Evolutionary conservation across 2,329 filamentous ascomycete genomes (phyloP), one percentile per base, ranked within the genome.

Genomic region (Zopfia rhizophila): DNA sequence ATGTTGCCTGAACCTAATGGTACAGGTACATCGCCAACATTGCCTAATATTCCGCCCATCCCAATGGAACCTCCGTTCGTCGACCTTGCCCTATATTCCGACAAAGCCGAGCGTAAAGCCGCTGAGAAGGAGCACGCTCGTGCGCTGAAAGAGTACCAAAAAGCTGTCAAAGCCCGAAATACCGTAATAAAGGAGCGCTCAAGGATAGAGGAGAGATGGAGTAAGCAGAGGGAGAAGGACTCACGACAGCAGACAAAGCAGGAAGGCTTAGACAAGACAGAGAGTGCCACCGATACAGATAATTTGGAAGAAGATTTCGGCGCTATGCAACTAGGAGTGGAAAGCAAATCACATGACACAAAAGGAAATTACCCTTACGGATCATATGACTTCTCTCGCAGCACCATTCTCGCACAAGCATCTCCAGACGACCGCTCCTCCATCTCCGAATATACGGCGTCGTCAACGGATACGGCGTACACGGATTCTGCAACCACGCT

Each of bases 121-220:
- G 87, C 85, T 1, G 85, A 90, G 58, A 88, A 86, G 45, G 86
- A 90, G 58, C 78, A 84, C 43, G 82, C 83, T 38, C 79, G 81
- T 10, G 76, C 78, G 1, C 75, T 84, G 22, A 89, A 89, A 62
- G 77, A 78, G 7, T 88, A 90, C 63, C 81, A 87, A 19, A 79
- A 83, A 60, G 82, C 84, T 8, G 69, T 89, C 49, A 90, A 89
- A 68, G 80, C 85, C 48, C 84, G 84, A 24, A 81, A 85, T 27
- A 87, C 82, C 56, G 80, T 82, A 7, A 75, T 90, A 63, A 81
- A 80, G 35, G 84, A 88, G 45, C 80, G 84, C 5, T 75, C 82
- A 24, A 88, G 87, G 63, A 70, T 85, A 2, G 65, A 79, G 58
- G 78, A 79, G 54, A 74, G 71, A 28, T 66, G 62, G 47, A 68